Evolutionary conservation across 1,284 basidiomycete genomes (phyloP).

Genomic region (Fomitopsis schrenkii): DNA sequence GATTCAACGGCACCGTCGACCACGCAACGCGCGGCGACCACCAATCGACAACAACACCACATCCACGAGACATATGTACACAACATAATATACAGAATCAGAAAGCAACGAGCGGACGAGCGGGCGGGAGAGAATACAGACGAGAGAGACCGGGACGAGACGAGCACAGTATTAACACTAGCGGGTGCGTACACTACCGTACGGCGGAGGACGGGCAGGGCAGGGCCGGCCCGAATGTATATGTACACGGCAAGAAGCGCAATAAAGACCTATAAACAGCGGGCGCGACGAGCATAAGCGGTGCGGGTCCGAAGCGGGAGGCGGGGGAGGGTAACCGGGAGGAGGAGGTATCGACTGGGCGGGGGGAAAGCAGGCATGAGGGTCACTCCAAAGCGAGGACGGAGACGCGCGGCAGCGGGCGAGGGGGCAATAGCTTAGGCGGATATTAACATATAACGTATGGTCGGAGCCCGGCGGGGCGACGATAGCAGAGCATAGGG

Average conservation of each 20-base stretch:
- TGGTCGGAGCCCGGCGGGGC: not conserved
- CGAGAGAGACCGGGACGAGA: not conserved
- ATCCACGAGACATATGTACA: not conserved
- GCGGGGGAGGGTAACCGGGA: not conserved
- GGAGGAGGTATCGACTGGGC: not conserved
- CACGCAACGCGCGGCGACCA: not conserved
- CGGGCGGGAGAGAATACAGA: not conserved
- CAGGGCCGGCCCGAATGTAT: not conserved
- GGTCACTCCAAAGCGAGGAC: not conserved
- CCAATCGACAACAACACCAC: not conserved
- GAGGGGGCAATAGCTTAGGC: not conserved
- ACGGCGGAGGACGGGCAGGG: not conserved
- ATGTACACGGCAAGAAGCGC: conserved; percentile 2
- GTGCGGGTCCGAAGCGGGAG: not conserved
- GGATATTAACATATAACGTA: conserved; percentile 1
- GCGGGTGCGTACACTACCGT: not conserved
- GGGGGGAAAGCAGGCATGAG: not conserved
- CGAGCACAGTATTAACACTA: not conserved
- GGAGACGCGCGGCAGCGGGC: not conserved
- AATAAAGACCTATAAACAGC: conserved; percentile 1
- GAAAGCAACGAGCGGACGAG: not conserved
- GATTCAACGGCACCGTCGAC: not conserved
- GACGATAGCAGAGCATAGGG: not conserved
- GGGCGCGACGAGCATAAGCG: not conserved
- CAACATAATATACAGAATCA: not conserved